These are phyloP conservation scores for Pseudogymnoascus sp. DNA, from an alignment of 2,329 filamentous ascomycete species.

Conservation along the genomic window DNA sequence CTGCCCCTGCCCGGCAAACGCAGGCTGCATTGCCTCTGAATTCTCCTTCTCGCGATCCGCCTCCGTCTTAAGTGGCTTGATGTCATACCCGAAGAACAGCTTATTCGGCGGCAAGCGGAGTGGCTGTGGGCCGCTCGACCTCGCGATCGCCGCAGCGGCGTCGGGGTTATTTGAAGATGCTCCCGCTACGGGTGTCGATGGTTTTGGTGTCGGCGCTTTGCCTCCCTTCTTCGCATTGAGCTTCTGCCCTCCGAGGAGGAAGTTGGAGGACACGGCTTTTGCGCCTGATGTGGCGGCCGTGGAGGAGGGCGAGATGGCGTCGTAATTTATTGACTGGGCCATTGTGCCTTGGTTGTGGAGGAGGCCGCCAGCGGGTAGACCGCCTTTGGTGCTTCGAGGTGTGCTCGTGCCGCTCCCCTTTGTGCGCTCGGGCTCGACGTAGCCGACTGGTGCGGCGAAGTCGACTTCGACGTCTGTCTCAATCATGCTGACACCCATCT, in stretches of 20 bases:
- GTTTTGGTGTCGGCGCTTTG: constrained; percentile 64
- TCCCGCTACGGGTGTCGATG: constrained; percentile 61
- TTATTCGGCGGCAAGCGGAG: constrained; percentile 79
- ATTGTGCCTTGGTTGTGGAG: constrained; percentile 84
- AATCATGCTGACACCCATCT: constrained; percentile 84
- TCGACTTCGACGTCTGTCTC: constrained; percentile 96
- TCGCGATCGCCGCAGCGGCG: constrained; percentile 34
- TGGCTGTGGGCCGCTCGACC: constrained; percentile 74
- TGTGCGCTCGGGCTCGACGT: constrained; percentile 70
- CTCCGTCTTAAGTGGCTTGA: constrained; percentile 77
- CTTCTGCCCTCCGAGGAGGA: constrained; percentile 70
- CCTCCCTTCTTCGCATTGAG: constrained; percentile 74
- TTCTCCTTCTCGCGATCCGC: constrained; percentile 60
- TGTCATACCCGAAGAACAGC: constrained; percentile 91
- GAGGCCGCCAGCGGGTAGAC: constrained; percentile 60
- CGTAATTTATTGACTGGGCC: constrained; percentile 97
- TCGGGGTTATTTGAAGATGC: constrained; percentile 32
- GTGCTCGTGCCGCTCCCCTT: constrained; percentile 72
- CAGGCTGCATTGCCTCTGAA: constrained; percentile 56
- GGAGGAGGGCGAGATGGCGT: constrained; percentile 73
- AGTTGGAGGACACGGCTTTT: constrained; percentile 63
- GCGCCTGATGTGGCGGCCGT: constrained; percentile 54
- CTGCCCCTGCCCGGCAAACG: constrained; percentile 78
- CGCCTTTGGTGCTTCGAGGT: constrained; percentile 57
- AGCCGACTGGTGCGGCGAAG: constrained; percentile 88